A percentile compares a stretch with the other conserved stretches of the same genome.
Conservation (phyloP, 1,284 basidiomycete species). For the Puccinia horiana region DNA sequence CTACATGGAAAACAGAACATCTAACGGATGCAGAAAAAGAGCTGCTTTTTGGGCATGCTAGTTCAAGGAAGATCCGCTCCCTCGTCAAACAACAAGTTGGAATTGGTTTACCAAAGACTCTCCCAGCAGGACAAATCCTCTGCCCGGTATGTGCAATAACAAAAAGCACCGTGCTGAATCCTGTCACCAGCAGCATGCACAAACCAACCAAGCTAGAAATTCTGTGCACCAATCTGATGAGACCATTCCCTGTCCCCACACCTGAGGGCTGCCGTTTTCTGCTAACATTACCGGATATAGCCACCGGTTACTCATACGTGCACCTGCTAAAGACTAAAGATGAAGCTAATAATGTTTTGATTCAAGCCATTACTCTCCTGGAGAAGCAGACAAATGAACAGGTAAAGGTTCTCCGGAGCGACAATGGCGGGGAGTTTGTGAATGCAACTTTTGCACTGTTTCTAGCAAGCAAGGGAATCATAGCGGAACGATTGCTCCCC, state of each 20-base stretch:
- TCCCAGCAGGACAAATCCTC: not conserved
- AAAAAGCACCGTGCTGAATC: not conserved
- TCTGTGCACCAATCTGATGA: not conserved
- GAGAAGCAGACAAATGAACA: not conserved
- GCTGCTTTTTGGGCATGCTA: not conserved
- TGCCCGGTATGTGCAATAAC: not conserved
- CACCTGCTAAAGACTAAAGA: not conserved
- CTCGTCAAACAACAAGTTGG: not conserved
- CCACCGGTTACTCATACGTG: not conserved
- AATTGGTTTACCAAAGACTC: not conserved
- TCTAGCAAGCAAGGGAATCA: not conserved
- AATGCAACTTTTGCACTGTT: not conserved
- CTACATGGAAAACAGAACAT: not conserved
- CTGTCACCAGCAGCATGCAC: not conserved
- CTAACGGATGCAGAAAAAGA: not conserved
- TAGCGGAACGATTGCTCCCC: not conserved
- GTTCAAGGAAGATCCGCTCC: not conserved
- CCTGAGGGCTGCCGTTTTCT: not conserved
- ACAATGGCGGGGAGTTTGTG: not conserved
- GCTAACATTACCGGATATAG: not conserved
- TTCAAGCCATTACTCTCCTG: not conserved
- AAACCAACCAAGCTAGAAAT: not conserved
- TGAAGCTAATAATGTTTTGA: not conserved
- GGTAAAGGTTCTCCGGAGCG: not conserved
- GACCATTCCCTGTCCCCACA: not conserved